Base-by-base conservation (phyloP, 73 alveolate genomes). In the Uronychia setigera region DNA sequence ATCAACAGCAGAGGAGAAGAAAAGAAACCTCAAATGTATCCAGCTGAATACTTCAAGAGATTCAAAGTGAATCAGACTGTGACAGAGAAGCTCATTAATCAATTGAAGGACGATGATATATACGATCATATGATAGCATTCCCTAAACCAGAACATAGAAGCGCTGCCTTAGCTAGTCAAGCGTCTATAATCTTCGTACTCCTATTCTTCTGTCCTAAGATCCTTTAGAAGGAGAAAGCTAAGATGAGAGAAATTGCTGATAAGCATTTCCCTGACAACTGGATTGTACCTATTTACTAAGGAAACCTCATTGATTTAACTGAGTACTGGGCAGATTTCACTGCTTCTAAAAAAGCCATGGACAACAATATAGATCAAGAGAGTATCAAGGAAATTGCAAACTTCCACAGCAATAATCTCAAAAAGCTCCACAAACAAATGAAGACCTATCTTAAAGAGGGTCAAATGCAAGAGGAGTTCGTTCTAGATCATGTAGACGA, bases 131-230 rank as follows among this genome's bases (percentile, higher is more conserved):
- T 95, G 74, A 88, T 94, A 67, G 98, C 99, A 14, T 98, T 93
- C 91, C 99, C 99, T 34, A 85, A 96, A n/a, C 92, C 99, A 30
- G 99, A 96, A 33, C 99, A 98, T 88, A 94, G 99, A 89, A 87
- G 98, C 19, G 94, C 91, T 1, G 99, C 99, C 46, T 91, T 95
- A 59, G 92, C 99, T 74, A 91, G 88, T 28, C 95, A 98, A 88
- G 99, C 98, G 1, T 85, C 98, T 32, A 94, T 98, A 86, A 88
- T 97, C 59, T 97, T 93, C 85, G 95, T 94, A 1, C 92, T 94
- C 74, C 94, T 97, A 77, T 95, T 85, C 80, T 98, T 98, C 90
- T 78, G 92, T 82, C 99, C 99, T 0, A 88, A 90, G 28, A 93
- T 94, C 78, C 87, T 97, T 59, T 94, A 87, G 58, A 88, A 93